These are phyloP conservation scores for Boletus fagicola DNA, from an alignment of 768 basidiomycete genomes.

Conservation along the genomic window DNA sequence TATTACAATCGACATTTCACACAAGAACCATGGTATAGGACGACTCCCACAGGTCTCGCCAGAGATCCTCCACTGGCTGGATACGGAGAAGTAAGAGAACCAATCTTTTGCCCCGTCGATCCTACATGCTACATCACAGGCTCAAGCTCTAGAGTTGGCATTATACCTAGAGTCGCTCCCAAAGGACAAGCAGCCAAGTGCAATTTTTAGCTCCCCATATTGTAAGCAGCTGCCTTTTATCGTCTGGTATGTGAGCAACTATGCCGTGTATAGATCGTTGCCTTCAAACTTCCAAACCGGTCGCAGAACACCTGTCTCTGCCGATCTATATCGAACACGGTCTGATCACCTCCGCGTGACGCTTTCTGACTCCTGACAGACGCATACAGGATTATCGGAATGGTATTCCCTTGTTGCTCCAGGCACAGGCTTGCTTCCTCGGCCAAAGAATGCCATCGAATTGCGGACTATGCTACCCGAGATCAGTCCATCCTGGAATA, in stretches of 20 bases:
- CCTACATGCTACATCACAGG: slow-evolving; percentile 32
- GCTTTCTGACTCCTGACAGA: neutral
- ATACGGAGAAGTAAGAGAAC: slow-evolving; percentile 55
- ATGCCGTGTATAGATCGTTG: slow-evolving; percentile 63
- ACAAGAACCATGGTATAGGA: slow-evolving; percentile 40
- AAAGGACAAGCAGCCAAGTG: slow-evolving; percentile 64
- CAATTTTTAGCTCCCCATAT: slow-evolving; percentile 82
- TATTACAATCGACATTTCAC: slow-evolving; percentile 1
- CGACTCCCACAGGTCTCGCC: slow-evolving; percentile 61
- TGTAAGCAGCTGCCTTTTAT: slow-evolving; percentile 44
- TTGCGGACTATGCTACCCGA: slow-evolving; percentile 53
- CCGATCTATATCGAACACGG: slow-evolving; percentile 83
- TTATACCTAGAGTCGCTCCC: slow-evolving; percentile 63
- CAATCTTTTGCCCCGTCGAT: neutral
- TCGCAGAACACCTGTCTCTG: slow-evolving; percentile 55
- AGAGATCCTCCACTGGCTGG: slow-evolving; percentile 74
- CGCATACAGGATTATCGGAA: slow-evolving; percentile 57
- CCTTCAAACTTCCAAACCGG: slow-evolving; percentile 72
- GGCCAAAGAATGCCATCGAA: slow-evolving; percentile 55
- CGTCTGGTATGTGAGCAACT: neutral
- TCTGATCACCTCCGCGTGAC: slow-evolving; percentile 25
- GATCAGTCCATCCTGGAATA: slow-evolving; percentile 63
- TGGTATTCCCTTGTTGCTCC: slow-evolving; percentile 76
- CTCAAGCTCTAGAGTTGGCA: slow-evolving; percentile 73
- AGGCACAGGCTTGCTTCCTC: slow-evolving; percentile 72